A percentile compares a stretch with the other conserved stretches of the same genome.
These are phyloP conservation scores for Lactarius vividus DNA, from an alignment of 768 basidiomycete species.

Conservation along the genomic window DNA sequence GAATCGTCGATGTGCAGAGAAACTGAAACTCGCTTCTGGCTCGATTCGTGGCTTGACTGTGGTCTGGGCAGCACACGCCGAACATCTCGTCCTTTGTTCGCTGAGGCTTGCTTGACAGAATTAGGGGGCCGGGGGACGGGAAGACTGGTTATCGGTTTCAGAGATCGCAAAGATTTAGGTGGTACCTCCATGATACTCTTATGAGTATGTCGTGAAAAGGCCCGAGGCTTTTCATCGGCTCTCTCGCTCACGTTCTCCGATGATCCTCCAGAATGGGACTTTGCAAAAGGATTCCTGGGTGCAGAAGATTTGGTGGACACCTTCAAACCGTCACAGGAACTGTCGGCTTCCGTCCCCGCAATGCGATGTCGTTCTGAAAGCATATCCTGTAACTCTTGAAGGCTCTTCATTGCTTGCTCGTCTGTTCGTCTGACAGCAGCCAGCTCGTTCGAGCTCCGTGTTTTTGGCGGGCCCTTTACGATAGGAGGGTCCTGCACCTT, in stretches of 20 bases:
- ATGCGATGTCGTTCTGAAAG: constrained; percentile 11
- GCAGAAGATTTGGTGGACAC: not conserved
- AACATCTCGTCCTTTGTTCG: not conserved
- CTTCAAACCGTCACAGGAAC: not conserved
- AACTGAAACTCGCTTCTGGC: not conserved
- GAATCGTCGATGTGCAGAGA: not conserved
- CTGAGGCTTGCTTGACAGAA: not conserved
- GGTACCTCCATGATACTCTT: constrained; percentile 9
- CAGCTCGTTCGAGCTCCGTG: not conserved
- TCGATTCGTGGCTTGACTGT: not conserved
- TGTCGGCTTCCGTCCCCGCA: not conserved
- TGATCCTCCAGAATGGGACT: not conserved
- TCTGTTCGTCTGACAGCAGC: constrained; percentile 1
- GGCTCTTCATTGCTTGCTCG: not conserved
- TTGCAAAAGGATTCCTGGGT: constrained; percentile 16
- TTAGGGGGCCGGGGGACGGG: constrained; percentile 13
- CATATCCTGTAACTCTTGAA: constrained; percentile 11
- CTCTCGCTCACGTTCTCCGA: not conserved
- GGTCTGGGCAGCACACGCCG: not conserved
- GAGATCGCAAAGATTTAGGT: not conserved
- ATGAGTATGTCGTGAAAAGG: not conserved
- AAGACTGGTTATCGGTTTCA: constrained; percentile 21
- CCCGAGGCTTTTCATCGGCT: not conserved
- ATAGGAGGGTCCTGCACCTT: constrained; percentile 13
- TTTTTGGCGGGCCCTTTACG: not conserved